phyloP scores from a whole-genome alignment of 495 filamentous ascomycete genomes.

The Mytilinidion resinicola region DNA sequence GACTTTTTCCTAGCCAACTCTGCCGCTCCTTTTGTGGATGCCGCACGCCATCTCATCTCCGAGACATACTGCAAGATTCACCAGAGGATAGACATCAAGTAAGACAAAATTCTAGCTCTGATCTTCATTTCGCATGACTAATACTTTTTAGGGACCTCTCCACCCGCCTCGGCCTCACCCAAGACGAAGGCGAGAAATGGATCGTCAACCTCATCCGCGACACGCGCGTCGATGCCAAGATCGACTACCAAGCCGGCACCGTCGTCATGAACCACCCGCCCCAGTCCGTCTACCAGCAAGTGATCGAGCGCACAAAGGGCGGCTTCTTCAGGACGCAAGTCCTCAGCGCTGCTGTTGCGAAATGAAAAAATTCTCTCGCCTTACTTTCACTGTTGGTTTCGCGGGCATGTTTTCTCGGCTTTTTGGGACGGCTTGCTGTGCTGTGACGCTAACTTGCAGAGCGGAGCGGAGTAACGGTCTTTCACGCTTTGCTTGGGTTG shows the following conservation, averaged over 20 bases:
- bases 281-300: conserved; percentile 96
- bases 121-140: conserved; percentile 10
- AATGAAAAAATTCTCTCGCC: conserved; percentile 7
- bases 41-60: conserved; percentile 90
- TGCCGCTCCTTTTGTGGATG: conserved; percentile 86
- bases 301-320: conserved; percentile 93
- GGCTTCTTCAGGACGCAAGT: conserved; percentile 70
- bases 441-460: too few species aligned
- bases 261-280: conserved; percentile 99
- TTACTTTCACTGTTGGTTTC: too few species aligned
- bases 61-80: conserved; percentile 99
- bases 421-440: too few species aligned
- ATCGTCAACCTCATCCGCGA: conserved; percentile 98
- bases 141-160: conserved; percentile 65
- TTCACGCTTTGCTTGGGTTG: too few species aligned
- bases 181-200: conserved; percentile 98
- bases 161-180: conserved; percentile 75
- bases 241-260: conserved; percentile 97
- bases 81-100: conserved; percentile 94
- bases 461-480: too few species aligned
- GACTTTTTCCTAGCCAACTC: conserved; percentile 92
- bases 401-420: too few species aligned
- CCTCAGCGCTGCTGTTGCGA: conserved; percentile 38
- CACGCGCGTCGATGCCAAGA: conserved; percentile 95
- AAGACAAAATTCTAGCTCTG: conserved; percentile 27